Base-by-base conservation (phyloP, 2,329 filamentous ascomycete species). In the Pseudocercospora eumusae region DNA sequence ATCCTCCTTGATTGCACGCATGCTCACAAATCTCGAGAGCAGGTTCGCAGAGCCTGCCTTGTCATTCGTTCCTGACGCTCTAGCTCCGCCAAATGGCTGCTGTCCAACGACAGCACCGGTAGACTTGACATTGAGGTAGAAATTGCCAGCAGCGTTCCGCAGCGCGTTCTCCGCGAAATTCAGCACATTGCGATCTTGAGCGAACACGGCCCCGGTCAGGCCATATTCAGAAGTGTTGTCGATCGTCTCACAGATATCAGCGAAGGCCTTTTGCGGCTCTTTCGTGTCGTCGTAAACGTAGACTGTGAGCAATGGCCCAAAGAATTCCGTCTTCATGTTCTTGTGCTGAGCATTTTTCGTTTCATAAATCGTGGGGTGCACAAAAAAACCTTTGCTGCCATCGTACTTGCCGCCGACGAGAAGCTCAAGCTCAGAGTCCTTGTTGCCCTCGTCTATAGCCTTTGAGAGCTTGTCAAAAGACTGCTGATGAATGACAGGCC, bases 41-140 rank as follows among this genome's bases (percentile, higher is more conserved):
- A 85, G 68, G 60, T 79, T 83, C 57, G 80, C 77, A 63, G 79
- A 82, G 5, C 83, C 83, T 20, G 83, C 83, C 75, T 85, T 85
- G 71, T 85, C 83, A 64, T 85, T 84, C 21, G 83, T 85, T 10
- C 83, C 83, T 56, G 79, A 82, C 13, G 82, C 81, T 62, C 83
- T 77, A n/a, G 81, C 82, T 42, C 83, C 83, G 61, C 83, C 83
- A 60, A 77, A 77, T 4, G 75, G 74, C 67, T 77, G 75, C 68
- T 77, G 75, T 1, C 72, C 75, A 8, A 77, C 73, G 67, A 80
- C 76, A 64, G 79, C 74, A 56, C 80, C 83, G 2, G 83, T 85
- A 64, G 80, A 88, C 84, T 93, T 93, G 81, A 88, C 90, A 80
- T 93, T 93, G 78, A 93, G 83, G 79, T 93, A 93, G 75, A 93